A percentile compares a stretch with the other conserved stretches of the same genome.
Conservation (phyloP, 169 alveolate species). For the Eimeria sp. region DNA sequence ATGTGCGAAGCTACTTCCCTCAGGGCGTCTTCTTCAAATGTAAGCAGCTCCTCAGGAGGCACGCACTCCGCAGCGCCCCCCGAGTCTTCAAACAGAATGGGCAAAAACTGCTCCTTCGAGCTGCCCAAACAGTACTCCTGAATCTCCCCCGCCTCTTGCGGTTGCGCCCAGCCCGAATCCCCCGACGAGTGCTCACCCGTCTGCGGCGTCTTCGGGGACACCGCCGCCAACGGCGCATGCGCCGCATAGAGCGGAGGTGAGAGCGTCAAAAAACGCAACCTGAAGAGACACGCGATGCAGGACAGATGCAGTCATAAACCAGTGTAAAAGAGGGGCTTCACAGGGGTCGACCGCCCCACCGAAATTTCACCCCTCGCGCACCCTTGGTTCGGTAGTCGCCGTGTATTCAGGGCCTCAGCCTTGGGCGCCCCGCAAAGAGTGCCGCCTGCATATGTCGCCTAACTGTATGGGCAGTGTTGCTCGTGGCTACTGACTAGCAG, state of each 20-base stretch:
- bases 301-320: background rate
- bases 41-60: slow-evolving; percentile 59
- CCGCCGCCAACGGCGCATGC: slow-evolving; percentile 36
- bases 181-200: slow-evolving; percentile 14
- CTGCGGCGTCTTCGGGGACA: slow-evolving; percentile 44
- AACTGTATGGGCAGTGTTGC: background rate
- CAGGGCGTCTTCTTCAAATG: slow-evolving; percentile 68
- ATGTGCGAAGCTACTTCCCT: slow-evolving; percentile 51
- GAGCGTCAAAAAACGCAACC: slow-evolving; percentile 56
- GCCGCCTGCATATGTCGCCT: background rate
- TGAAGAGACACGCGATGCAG: background rate
- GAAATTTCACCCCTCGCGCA: background rate
- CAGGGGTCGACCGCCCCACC: background rate
- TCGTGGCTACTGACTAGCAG: background rate
- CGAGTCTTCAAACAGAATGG: slow-evolving; percentile 65
- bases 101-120: slow-evolving; percentile 53
- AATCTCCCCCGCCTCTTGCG: background rate
- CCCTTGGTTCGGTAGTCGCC: background rate
- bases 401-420: background rate
- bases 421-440: background rate
- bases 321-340: background rate
- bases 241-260: slow-evolving; percentile 65
- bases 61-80: slow-evolving; percentile 71
- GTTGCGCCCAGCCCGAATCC: slow-evolving; percentile 2
- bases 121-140: slow-evolving; percentile 58